Percentiles rank a stretch among this genome's conserved stretches.
phyloP scores from a whole-genome alignment of 108 stramenopile genomes.

The Nitzschia putrida region DNA sequence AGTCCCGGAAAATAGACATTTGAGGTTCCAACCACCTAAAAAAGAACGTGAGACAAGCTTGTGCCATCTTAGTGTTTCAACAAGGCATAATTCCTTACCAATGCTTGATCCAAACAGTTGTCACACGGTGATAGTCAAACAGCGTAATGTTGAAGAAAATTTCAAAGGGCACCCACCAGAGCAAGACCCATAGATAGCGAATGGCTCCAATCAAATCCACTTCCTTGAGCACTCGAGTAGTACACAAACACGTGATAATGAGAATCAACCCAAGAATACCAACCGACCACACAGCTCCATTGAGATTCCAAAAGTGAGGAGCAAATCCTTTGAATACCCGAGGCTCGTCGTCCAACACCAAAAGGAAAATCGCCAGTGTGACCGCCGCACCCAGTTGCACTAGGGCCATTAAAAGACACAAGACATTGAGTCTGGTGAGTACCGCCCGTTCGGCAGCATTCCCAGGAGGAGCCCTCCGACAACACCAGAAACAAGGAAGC shows the following conservation, averaged over 20 bases:
- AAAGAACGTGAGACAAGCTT: neutral
- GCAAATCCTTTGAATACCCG: constrained; percentile 6
- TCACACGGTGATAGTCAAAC: constrained; percentile 66
- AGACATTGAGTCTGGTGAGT: constrained; percentile 62
- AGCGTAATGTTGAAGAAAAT: constrained; percentile 44
- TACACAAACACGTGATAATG: constrained; percentile 50
- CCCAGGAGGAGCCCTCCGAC: constrained; percentile 39
- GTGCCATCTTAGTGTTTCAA: neutral
- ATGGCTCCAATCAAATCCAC: constrained; percentile 75
- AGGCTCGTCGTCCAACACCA: constrained; percentile 13
- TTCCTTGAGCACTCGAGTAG: constrained; percentile 57
- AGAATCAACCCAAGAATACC: constrained; percentile 51
- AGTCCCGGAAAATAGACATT: constrained; percentile 45
- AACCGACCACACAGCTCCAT: constrained; percentile 46
- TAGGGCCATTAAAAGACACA: constrained; percentile 57
- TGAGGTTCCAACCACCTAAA: constrained; percentile 26
- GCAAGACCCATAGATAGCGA: constrained; percentile 72
- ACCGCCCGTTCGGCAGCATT: constrained; percentile 65
- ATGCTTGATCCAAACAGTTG: constrained; percentile 61
- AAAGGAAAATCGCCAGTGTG: constrained; percentile 36
- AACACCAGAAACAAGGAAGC: constrained; percentile 34
- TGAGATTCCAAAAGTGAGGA: constrained; percentile 48
- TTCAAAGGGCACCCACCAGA: constrained; percentile 52
- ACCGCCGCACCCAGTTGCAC: constrained; percentile 47
- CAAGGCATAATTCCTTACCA: constrained; percentile 18